Conservation (phyloP, 1,284 basidiomycete species). For the Heterobasidion occidentale region DNA sequence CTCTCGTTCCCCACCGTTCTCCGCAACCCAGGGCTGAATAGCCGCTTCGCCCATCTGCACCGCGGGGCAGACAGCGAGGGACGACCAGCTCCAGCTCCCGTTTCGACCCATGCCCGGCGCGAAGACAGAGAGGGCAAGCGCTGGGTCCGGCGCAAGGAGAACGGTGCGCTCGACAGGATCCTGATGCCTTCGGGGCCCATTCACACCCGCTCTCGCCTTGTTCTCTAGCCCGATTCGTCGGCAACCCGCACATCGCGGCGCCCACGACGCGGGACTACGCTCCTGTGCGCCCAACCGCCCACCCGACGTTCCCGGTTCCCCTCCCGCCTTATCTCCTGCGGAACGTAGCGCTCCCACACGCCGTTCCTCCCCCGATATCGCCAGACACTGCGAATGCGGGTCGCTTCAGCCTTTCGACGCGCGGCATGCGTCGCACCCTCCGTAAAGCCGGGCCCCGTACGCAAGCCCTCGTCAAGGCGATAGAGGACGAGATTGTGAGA, state of each 20-base stretch:
- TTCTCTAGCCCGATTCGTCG: slow-evolving; percentile 51
- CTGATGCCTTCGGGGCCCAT: not conserved
- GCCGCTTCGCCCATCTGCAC: slow-evolving; percentile 46
- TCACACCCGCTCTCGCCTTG: not conserved
- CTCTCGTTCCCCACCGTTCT: slow-evolving; percentile 68
- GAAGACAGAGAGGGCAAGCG: slow-evolving; percentile 70
- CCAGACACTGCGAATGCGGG: slow-evolving; percentile 58
- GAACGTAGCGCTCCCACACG: slow-evolving; percentile 41
- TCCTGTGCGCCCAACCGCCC: slow-evolving; percentile 33
- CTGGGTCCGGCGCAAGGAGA: slow-evolving; percentile 67
- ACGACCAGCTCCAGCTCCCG: slow-evolving; percentile 9
- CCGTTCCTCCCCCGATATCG: slow-evolving; percentile 31
- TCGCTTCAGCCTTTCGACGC: slow-evolving; percentile 66
- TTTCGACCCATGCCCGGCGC: slow-evolving; percentile 28
- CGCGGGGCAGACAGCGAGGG: slow-evolving; percentile 13
- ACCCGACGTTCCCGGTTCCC: slow-evolving; percentile 66
- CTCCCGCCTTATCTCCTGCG: slow-evolving; percentile 63
- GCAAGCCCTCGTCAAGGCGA: slow-evolving; percentile 50
- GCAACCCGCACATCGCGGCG: slow-evolving; percentile 60
- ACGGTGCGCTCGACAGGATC: slow-evolving; percentile 40
- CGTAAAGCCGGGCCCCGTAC: slow-evolving; percentile 53
- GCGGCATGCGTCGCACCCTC: slow-evolving; percentile 62
- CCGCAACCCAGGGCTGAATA: slow-evolving; percentile 44
- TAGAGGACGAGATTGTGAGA: slow-evolving; percentile 53
- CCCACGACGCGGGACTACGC: slow-evolving; percentile 51